These are phyloP conservation scores for Salix dunnii DNA, from an alignment of 345 rosid species.

Conservation along the genomic window DNA sequence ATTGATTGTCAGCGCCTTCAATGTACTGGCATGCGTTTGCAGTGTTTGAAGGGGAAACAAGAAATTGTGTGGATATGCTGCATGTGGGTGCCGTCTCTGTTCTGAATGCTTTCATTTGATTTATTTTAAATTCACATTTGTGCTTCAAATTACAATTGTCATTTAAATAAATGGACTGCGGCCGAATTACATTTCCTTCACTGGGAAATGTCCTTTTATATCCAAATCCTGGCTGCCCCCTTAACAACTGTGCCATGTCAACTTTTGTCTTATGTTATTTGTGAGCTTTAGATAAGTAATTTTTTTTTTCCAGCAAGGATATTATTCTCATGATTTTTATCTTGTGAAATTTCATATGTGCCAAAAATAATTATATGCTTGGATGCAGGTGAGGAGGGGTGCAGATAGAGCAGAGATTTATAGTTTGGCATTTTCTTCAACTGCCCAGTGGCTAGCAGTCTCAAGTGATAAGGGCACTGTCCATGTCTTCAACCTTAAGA, in stretches of 20 bases:
- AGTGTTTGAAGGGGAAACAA: neutral
- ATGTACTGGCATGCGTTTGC: neutral
- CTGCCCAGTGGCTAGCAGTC: conserved; percentile 86
- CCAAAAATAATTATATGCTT: neutral
- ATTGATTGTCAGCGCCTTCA: neutral
- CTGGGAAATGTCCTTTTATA: neutral
- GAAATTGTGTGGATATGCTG: neutral
- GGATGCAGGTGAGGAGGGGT: conserved; percentile 83
- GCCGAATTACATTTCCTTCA: neutral
- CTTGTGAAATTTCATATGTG: neutral
- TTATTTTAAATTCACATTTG: neutral
- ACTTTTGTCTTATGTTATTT: neutral
- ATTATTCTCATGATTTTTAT: neutral
- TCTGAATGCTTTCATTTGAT: neutral
- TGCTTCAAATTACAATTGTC: neutral
- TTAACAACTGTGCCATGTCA: too few species aligned
- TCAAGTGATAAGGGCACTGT: conserved; percentile 99
- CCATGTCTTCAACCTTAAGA: conserved; percentile 89
- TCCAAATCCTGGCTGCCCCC: neutral
- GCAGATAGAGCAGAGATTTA: conserved; percentile 97
- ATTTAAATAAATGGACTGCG: neutral
- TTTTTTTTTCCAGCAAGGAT: neutral
- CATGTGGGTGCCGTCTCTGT: neutral
- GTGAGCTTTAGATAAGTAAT: neutral
- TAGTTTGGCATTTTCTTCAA: conserved; percentile 89